Evolutionary conservation across 371 early-diverging fungal genomes (phyloP).

Genomic region (Zychaea mexicana): DNA sequence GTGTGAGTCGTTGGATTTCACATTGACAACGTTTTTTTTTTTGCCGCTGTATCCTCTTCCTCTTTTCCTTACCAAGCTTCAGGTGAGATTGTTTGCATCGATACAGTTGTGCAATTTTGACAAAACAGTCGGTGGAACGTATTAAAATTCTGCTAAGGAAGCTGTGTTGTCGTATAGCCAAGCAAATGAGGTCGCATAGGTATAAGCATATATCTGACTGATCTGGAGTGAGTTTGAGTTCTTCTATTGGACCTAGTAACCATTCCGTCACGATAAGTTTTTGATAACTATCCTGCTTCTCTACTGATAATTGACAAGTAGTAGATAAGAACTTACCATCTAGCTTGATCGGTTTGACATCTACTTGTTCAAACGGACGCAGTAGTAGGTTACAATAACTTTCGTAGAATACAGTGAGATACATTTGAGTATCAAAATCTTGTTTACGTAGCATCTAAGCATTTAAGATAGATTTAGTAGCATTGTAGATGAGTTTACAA

Average conservation of each 20-base stretch:
- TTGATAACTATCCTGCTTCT: neutral
- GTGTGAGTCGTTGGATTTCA: neutral
- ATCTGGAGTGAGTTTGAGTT: constrained; percentile 26
- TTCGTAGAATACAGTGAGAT: constrained; percentile 77
- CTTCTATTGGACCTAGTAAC: constrained; percentile 33
- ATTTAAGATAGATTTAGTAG: no score
- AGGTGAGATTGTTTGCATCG: constrained; percentile 68
- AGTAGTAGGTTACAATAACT: constrained; percentile 56
- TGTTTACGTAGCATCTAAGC: constrained; percentile 29
- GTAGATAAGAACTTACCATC: constrained; percentile 23
- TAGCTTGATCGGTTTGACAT: constrained; percentile 26
- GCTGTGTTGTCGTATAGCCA: constrained; percentile 69
- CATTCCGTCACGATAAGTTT: no score
- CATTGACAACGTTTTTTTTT: neutral
- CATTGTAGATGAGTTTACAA: neutral
- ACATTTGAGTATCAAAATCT: constrained; percentile 71
- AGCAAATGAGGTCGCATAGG: constrained; percentile 76
- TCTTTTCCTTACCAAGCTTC: constrained; percentile 73
- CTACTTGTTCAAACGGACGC: constrained; percentile 57
- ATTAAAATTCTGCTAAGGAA: constrained; percentile 80
- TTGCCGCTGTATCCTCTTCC: no score
- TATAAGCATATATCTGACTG: constrained; percentile 51
- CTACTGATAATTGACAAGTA: neutral
- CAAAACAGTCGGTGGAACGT: constrained; percentile 58
- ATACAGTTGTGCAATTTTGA: constrained; percentile 66